Evolutionary conservation across 2,329 filamentous ascomycete species (phyloP).

Genomic region (Aspergillus pseudotamarii): DNA sequence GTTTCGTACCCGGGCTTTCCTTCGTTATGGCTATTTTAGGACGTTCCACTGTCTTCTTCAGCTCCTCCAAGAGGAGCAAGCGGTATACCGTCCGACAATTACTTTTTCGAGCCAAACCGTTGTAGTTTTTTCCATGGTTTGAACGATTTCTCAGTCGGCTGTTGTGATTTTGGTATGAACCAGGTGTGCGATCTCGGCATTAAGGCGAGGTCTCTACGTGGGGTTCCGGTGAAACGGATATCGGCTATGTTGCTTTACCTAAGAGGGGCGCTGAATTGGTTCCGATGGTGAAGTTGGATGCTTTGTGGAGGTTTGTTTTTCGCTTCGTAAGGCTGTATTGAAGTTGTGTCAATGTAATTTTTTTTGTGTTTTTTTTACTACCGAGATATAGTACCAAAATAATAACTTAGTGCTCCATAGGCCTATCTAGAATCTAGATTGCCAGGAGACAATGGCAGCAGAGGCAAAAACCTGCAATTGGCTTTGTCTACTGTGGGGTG

Average conservation of each 20-base stretch:
- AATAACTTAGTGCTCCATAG: background rate
- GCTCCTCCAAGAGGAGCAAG: background rate
- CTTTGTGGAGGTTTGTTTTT: background rate
- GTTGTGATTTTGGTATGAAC: background rate
- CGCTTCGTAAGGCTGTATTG: background rate
- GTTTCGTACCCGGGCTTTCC: background rate
- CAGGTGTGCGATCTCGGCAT: background rate
- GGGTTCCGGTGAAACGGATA: background rate
- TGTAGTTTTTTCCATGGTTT: constrained; percentile 6
- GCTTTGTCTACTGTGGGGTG: background rate
- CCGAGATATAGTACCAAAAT: background rate
- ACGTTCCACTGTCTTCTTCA: background rate
- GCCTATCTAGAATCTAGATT: background rate
- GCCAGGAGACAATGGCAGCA: background rate
- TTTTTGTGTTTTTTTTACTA: background rate
- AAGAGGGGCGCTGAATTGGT: background rate
- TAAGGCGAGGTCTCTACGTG: background rate
- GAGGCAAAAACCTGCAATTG: background rate
- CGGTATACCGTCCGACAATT: background rate
- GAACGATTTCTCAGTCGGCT: constrained; percentile 6
- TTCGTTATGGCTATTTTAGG: constrained; percentile 2
- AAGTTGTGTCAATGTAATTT: background rate
- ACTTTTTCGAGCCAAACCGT: background rate
- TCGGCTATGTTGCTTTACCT: background rate
- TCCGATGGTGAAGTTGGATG: background rate